These are phyloP conservation scores for Alloteropsis semialata DNA, from an alignment of 176 grass and related monocot species.

Conservation along the genomic window DNA sequence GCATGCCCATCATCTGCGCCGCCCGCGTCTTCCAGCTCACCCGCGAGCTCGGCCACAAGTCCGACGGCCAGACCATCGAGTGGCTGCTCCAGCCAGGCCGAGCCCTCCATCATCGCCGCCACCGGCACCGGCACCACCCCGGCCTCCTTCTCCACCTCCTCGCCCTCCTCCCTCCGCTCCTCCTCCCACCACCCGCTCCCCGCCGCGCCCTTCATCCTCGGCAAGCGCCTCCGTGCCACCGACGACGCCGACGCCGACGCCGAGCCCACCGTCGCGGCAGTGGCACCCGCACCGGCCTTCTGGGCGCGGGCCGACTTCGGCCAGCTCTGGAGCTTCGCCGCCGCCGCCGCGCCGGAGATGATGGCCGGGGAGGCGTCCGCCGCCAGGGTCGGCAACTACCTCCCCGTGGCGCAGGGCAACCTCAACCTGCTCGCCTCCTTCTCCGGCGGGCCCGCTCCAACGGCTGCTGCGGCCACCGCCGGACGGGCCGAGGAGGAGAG, in stretches of 20 bases:
- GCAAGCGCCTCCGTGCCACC: conserved; percentile 73
- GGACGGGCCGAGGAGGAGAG: conserved; percentile 51
- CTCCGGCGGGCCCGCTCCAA: conserved; percentile 43
- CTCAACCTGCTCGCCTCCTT: conserved; percentile 90
- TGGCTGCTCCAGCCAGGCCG: conserved; percentile 95
- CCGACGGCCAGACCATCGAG: conserved; percentile 94
- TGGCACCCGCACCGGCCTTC: conserved; percentile 39
- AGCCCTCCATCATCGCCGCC: conserved; percentile 83
- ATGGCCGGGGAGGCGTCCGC: conserved; percentile 70
- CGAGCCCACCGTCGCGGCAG: not conserved
- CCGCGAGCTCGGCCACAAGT: conserved; percentile 92
- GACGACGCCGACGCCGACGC: not conserved
- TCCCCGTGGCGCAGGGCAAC: conserved; percentile 80
- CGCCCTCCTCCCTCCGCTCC: conserved; percentile 66
- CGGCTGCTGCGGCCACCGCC: conserved; percentile 4
- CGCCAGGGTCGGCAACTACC: conserved; percentile 87
- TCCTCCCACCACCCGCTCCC: conserved; percentile 24
- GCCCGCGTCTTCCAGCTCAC: conserved; percentile 96
- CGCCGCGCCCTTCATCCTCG: conserved; percentile 71
- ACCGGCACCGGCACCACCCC: conserved; percentile 91
- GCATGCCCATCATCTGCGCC: conserved; percentile 93
- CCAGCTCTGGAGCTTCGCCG: conserved; percentile 84
- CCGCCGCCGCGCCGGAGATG: conserved; percentile 75
- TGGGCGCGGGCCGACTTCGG: conserved; percentile 76
- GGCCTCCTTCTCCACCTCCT: conserved; percentile 81